These are phyloP conservation scores for Aegilops longissima DNA, from an alignment of 176 grass and related monocot genomes.

Conservation along the genomic window DNA sequence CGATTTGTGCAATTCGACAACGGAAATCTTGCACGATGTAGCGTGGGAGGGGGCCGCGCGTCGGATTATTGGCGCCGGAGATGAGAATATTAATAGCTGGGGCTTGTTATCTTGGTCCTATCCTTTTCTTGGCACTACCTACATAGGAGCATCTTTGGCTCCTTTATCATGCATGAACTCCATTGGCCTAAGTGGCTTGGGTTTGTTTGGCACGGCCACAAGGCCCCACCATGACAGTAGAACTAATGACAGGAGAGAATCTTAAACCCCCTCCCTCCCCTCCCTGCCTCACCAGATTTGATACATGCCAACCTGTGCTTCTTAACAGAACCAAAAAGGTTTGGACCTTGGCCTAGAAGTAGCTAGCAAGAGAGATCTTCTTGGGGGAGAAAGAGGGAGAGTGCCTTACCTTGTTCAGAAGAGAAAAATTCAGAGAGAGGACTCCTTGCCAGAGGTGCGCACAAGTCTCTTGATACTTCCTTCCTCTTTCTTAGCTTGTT, in stretches of 20 bases:
- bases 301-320: constrained; percentile 58
- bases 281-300: constrained; percentile 54
- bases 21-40: neutral
- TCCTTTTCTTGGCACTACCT: constrained; percentile 71
- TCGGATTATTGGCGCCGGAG: constrained; percentile 34
- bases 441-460: constrained; percentile 40
- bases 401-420: constrained; percentile 33
- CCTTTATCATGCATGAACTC: constrained; percentile 53
- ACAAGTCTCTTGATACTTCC: constrained; percentile 17
- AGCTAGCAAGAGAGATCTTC: constrained; percentile 38
- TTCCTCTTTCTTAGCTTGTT: neutral
- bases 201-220: constrained; percentile 53
- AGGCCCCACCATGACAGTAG: constrained; percentile 48
- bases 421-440: constrained; percentile 14
- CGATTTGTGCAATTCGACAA: neutral
- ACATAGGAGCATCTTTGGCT: constrained; percentile 56
- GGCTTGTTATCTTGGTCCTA: constrained; percentile 56
- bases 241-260: constrained; percentile 61
- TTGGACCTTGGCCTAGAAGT: constrained; percentile 28
- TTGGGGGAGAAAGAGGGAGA: constrained; percentile 22
- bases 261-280: constrained; percentile 50
- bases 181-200: constrained; percentile 52
- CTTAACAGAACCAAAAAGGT: constrained; percentile 30
- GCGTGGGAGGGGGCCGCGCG: neutral
- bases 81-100: constrained; percentile 59